Conservation (phyloP, 768 basidiomycete species). For the Calocera viscosa region DNA sequence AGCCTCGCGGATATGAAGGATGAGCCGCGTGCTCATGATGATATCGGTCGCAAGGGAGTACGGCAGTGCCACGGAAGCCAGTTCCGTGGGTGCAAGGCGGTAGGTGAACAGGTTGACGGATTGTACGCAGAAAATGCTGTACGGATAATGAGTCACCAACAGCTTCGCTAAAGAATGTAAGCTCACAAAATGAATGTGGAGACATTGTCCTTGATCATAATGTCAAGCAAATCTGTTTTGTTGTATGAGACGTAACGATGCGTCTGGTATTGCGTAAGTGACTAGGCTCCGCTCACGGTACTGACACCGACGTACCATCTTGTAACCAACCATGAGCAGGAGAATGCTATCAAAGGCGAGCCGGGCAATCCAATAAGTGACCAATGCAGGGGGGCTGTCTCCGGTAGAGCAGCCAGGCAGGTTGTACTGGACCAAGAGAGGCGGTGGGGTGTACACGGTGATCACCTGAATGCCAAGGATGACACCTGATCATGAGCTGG, state of each 20-base stretch:
- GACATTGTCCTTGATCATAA: conserved; percentile 9
- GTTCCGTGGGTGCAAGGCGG: conserved; percentile 1
- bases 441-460: not conserved
- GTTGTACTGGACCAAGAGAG: not conserved
- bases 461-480: not conserved
- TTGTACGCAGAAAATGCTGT: conserved; percentile 2
- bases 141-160: not conserved
- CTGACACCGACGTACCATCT: not conserved
- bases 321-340: conserved; percentile 4
- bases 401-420: not conserved
- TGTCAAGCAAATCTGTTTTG: conserved; percentile 6
- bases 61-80: not conserved
- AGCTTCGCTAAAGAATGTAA: not conserved
- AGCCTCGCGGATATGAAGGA: conserved; percentile 4
- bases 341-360: not conserved
- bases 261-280: not conserved
- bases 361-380: not conserved
- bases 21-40: conserved; percentile 6
- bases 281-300: not conserved
- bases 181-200: conserved; percentile 6
- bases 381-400: not conserved
- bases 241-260: conserved; percentile 7
- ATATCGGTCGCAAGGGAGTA: not conserved
- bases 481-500: not conserved
- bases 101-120: conserved; percentile 5